Conservation (phyloP, 1,284 basidiomycete species). For the Rhodotorula sp. region DNA sequence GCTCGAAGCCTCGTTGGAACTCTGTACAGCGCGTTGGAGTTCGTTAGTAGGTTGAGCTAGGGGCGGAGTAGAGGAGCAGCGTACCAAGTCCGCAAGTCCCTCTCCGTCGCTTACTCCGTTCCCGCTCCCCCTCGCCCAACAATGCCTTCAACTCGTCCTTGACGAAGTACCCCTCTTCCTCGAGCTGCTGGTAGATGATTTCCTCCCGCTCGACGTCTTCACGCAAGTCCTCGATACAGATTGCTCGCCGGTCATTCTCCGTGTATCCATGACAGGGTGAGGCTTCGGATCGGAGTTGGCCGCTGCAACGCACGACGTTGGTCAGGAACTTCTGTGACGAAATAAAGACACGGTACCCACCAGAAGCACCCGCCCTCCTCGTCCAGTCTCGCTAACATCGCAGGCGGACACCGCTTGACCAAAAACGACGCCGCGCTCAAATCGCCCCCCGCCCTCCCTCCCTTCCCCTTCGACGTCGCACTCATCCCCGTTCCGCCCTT, state of each 20-base stretch:
- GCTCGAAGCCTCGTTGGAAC: conserved; percentile 9
- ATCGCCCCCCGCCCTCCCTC: background rate
- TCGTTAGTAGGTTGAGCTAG: too few relatives aligned
- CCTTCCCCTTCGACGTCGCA: background rate
- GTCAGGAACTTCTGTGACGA: background rate
- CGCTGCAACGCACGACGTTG: background rate
- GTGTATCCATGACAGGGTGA: conserved; percentile 18
- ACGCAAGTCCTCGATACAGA: conserved; percentile 30
- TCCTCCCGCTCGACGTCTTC: background rate
- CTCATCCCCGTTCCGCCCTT: background rate
- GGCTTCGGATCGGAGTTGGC: conserved; percentile 9
- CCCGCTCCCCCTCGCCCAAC: background rate
- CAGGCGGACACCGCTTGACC: conserved; percentile 7
- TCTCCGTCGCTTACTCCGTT: conserved; percentile 7
- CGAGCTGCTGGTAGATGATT: background rate
- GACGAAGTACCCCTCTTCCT: too few relatives aligned
- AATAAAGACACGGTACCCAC: background rate
- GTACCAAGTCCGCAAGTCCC: conserved; percentile 26
- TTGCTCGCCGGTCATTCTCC: conserved; percentile 26
- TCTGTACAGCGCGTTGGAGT: background rate
- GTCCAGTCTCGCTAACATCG: conserved; percentile 17
- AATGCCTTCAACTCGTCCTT: background rate
- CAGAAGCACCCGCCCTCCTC: conserved; percentile 19
- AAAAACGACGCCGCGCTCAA: conserved; percentile 6
- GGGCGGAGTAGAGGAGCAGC: background rate